Evolutionary conservation across 108 stramenopile species (phyloP), one percentile per base, ranked within the genome.

Genomic region (Skeletonema costatum): DNA sequence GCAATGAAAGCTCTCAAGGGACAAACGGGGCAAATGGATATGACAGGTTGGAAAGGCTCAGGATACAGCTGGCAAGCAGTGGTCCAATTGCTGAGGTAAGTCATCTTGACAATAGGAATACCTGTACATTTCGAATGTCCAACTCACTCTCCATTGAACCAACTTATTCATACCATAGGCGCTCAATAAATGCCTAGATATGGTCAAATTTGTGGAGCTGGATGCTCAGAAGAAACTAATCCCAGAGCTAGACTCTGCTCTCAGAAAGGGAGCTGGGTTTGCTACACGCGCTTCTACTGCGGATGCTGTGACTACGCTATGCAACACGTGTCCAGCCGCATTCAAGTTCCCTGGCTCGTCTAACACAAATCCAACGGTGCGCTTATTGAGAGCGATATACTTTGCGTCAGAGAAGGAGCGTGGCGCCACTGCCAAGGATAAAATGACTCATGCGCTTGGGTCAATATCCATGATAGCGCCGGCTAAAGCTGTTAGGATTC

Each of bases 201-300:
- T 94, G 83, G 74, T 92, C 0, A 33, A 67, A 17, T 38, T 70
- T 32, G 70, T 85, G 32, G 83, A 85, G 44, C 21, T 88, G 10
- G 71, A 82, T 13, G 61, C 64, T 21, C 94, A 93, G 73, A 81
- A 89, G 77, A 80, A 86, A 19, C 72, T 93, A 9, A 79, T 92
- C 17, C 83, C 89, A 21, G 77, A 88, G 41, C 75, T 83, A 35
- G 83, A 83, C 58, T 63, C 78, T 19, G 60, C 78, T 6, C 64
- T 83, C 10, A 42, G 83, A 16, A 41, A 60, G 32, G 90, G 87
- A 21, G 84, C 85, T 4, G 93, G 93, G 10, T 90, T 95, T 51
- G 87, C 92, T 12, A 93, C 92, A n/a, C 78, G 94, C 39, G 88
- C 92, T n/a, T 89, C 94, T 31, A 76, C 81, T 42, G 94, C 94